phyloP scores from a whole-genome alignment of 257 asterid species.

The Paraleonurus japonicus region DNA sequence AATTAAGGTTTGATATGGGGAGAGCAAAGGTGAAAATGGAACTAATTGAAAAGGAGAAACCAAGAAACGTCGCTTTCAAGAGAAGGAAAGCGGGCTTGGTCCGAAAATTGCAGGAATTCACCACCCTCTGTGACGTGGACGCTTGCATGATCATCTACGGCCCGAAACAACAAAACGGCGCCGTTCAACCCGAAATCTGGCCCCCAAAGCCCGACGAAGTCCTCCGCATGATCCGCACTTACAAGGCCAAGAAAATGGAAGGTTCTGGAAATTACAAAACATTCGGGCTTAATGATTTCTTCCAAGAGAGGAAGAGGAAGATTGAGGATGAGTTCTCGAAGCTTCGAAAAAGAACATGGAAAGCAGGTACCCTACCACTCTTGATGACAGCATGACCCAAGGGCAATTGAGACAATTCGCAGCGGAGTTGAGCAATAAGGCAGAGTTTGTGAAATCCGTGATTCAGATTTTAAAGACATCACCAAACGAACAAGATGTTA shows the following conservation, averaged over 20 bases:
- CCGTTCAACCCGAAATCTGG: neutral
- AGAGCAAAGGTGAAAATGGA: neutral
- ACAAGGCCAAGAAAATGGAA: neutral
- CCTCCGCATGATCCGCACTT: neutral
- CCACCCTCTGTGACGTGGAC: neutral
- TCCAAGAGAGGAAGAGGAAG: neutral
- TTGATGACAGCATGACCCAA: neutral
- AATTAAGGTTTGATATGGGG: neutral
- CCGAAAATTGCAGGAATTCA: neutral
- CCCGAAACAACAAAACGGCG: neutral
- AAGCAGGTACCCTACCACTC: neutral
- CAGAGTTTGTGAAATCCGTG: neutral
- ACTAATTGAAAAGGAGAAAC: neutral
- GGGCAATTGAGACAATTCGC: neutral
- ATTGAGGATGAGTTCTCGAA: neutral
- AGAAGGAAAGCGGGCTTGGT: neutral
- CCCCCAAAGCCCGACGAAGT: neutral
- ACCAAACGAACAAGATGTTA: neutral
- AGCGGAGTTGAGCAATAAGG: neutral
- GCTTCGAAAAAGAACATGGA: neutral
- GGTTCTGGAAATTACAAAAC: neutral
- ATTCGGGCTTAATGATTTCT: neutral
- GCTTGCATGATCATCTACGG: slow-evolving; percentile 3
- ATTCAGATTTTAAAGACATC: neutral
- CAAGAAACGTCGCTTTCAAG: neutral